These are phyloP conservation scores for Aspergillus novoparasiticus DNA, from an alignment of 2,329 filamentous ascomycete genomes.

Conservation along the genomic window DNA sequence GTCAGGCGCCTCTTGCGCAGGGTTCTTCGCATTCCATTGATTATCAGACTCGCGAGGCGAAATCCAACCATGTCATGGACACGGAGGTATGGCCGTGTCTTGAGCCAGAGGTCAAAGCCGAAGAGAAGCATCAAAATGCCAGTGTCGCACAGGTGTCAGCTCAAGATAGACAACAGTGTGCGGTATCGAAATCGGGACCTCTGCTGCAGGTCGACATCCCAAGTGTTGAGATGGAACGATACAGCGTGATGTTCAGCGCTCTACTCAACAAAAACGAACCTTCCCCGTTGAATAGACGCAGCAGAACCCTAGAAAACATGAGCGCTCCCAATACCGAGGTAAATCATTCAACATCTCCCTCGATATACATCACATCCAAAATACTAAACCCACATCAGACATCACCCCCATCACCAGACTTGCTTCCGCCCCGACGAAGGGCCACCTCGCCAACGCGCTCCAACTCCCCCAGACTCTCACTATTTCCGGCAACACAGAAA, in stretches of 20 bases:
- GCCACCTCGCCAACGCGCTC: constrained; percentile 40
- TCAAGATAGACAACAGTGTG: constrained; percentile 10
- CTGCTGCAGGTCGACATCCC: constrained; percentile 80
- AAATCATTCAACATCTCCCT: constrained; percentile 22
- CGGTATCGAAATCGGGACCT: constrained; percentile 23
- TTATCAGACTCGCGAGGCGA: constrained; percentile 14
- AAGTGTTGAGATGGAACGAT: constrained; percentile 77
- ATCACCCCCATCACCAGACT: constrained; percentile 12
- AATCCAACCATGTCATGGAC: constrained; percentile 11
- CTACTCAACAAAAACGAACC: constrained; percentile 59
- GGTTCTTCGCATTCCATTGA: constrained; percentile 25
- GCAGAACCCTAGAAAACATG: constrained; percentile 50
- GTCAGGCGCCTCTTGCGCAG: constrained; percentile 20
- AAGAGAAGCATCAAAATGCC: constrained; percentile 22
- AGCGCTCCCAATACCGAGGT: constrained; percentile 54
- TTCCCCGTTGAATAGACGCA: constrained; percentile 39
- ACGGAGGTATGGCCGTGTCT: constrained; percentile 25
- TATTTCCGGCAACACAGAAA: constrained; percentile 40
- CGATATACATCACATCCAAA: background rate
- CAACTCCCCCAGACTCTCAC: constrained; percentile 39
- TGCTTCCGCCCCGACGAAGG: constrained; percentile 31
- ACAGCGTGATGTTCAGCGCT: constrained; percentile 89
- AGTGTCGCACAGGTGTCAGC: background rate
- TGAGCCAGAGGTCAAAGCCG: constrained; percentile 26
- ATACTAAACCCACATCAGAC: constrained; percentile 11